Percentiles rank a stretch among this genome's conserved stretches.
phyloP scores from a whole-genome alignment of 2,329 filamentous ascomycete genomes.

The Pleurostoma richardsiae region DNA sequence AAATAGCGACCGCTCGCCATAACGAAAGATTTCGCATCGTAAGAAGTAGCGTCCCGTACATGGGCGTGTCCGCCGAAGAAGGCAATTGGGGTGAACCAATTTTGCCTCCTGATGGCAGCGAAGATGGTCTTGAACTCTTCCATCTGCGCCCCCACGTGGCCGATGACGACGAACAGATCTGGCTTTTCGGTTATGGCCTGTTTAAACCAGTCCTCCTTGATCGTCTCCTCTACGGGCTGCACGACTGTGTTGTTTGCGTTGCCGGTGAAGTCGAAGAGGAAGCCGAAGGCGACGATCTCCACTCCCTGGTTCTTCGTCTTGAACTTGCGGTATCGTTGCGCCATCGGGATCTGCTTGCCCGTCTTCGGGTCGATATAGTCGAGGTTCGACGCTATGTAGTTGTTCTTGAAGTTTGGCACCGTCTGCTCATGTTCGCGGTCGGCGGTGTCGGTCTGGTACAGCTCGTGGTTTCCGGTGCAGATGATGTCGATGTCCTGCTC shows the following conservation, averaged over 20 bases:
- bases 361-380: constrained; percentile 76
- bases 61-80: constrained; percentile 92
- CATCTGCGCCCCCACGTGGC: constrained; percentile 80
- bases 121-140: constrained; percentile 74
- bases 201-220: constrained; percentile 86
- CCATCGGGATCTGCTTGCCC: constrained; percentile 68
- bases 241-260: constrained; percentile 91
- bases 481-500: constrained; percentile 81
- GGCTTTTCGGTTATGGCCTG: constrained; percentile 77
- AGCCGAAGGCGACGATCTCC: constrained; percentile 82
- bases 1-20: constrained; percentile 88
- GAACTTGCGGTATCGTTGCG: constrained; percentile 81
- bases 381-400: constrained; percentile 87
- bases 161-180: constrained; percentile 81
- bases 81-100: constrained; percentile 79
- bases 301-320: constrained; percentile 86
- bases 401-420: constrained; percentile 74
- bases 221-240: constrained; percentile 70
- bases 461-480: constrained; percentile 88
- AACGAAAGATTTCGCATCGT: constrained; percentile 72
- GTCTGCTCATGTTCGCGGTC: constrained; percentile 74
- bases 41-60: constrained; percentile 77
- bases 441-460: constrained; percentile 78
- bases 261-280: constrained; percentile 87
- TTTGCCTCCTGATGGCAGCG: constrained; percentile 68